Base-by-base conservation (phyloP, 2,329 filamentous ascomycete genomes). In the Fusarium fracticaudum region DNA sequence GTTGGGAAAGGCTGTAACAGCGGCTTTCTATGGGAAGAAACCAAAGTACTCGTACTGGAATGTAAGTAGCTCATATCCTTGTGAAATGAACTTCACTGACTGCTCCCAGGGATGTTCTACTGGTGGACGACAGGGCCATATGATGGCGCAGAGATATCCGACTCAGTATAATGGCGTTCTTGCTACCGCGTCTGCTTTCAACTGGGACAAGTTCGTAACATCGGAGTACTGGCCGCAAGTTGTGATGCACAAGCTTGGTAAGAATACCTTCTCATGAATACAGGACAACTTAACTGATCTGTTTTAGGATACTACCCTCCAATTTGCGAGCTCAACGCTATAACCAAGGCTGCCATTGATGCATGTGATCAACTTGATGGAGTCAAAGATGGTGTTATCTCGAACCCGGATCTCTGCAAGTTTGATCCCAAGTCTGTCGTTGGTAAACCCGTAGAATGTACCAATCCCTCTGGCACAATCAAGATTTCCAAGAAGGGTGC, bases 71-170 rank as follows among this genome's bases (percentile, higher is more conserved):
- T 11, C 9, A 22, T 8, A 11, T 2, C 2, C 3, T 8, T 10
- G 7, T 3, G 8, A 38, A 8, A 22, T 37, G 31, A 10, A 1
- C 17, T 3, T 29, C 18, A 7, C 43, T 70, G 18, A 71, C 12
- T 2, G 1, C 14, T 9, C 1, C 0, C 3, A 71, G 68, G 69
- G 88, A 20, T 89, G 88, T 73, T 88, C 86, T 3, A 88, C 86
- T 0, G 88, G 89, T 18, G 89, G 89, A 5, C 82, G 89, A 3
- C 88, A 91, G 77, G 89, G 88, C 13, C 79, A 89, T 31, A 86
- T 86, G 73, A 82, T 87, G 17, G 85, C 87, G 0, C 86, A 90
- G 72, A 77, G 83, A 14, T 89, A 86, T 67, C 88, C 88, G 0
- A 81, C 86, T 3, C 85, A 87, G 40, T 90, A 88, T 50, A 86